These are phyloP conservation scores for Alternaria atra DNA, from an alignment of 2,329 filamentous ascomycete species.

Conservation along the genomic window DNA sequence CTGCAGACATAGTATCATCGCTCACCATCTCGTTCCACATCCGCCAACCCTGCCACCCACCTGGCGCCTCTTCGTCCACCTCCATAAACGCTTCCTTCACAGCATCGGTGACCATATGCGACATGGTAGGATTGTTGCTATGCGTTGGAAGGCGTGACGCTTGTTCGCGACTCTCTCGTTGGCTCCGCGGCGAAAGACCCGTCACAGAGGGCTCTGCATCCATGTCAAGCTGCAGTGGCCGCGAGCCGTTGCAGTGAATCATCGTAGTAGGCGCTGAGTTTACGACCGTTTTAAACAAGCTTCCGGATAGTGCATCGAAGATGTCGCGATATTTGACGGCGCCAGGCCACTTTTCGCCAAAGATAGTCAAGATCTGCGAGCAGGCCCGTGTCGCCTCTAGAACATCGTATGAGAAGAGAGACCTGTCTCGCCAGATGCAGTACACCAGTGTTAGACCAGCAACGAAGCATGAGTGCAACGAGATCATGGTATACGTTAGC, in stretches of 20 bases:
- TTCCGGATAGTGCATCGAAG: constrained; percentile 34
- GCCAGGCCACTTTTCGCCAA: constrained; percentile 40
- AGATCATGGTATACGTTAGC: constrained; percentile 40
- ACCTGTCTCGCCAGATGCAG: constrained; percentile 38
- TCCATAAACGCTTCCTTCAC: constrained; percentile 44
- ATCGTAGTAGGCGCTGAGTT: not conserved
- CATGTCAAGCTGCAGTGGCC: constrained; percentile 10
- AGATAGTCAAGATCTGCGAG: constrained; percentile 37
- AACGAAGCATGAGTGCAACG: constrained; percentile 38
- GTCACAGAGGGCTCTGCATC: constrained; percentile 6
- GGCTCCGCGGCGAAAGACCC: not conserved
- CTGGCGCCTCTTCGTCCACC: constrained; percentile 37
- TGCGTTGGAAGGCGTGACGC: not conserved
- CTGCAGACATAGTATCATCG: not conserved
- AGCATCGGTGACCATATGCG: constrained; percentile 31
- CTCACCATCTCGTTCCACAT: constrained; percentile 41
- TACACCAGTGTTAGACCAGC: constrained; percentile 38
- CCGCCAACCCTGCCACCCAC: constrained; percentile 40
- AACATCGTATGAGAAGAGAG: constrained; percentile 36
- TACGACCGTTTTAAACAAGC: constrained; percentile 25
- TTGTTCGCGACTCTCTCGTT: constrained; percentile 1
- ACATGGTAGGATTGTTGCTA: constrained; percentile 11
- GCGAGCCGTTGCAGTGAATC: not conserved
- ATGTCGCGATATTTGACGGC: constrained; percentile 42
- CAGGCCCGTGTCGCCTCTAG: constrained; percentile 38